Conservation (phyloP, 2,329 filamentous ascomycete species). For the Lecanicillium sp. region DNA sequence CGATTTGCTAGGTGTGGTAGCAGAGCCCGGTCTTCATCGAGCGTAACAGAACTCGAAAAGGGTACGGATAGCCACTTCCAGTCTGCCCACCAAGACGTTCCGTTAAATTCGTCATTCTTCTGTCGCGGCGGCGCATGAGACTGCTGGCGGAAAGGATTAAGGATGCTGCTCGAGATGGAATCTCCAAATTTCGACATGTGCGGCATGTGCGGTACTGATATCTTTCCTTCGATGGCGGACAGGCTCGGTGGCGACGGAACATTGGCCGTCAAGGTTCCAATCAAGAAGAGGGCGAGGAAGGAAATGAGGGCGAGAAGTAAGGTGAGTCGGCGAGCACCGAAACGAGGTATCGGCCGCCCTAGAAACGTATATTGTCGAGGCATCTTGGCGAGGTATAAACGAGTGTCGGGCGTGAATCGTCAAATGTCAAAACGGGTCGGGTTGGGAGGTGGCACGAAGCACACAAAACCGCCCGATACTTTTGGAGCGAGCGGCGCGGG, state of each 20-base stretch:
- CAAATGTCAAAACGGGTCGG: too few relatives aligned
- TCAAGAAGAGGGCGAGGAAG: constrained; percentile 45
- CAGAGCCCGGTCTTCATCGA: constrained; percentile 77
- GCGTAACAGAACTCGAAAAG: constrained; percentile 72
- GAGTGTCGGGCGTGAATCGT: neutral
- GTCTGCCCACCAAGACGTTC: constrained; percentile 77
- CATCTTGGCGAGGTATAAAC: constrained; percentile 15
- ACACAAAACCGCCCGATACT: too few relatives aligned
- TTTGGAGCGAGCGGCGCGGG: too few relatives aligned
- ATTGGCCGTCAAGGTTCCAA: constrained; percentile 42
- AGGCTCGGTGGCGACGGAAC: constrained; percentile 41
- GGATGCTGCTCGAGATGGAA: constrained; percentile 38
- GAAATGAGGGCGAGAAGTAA: constrained; percentile 43
- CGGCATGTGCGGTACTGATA: constrained; percentile 34
- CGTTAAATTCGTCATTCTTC: constrained; percentile 70
- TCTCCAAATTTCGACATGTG: constrained; percentile 26
- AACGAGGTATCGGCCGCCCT: constrained; percentile 40
- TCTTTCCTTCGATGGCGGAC: constrained; percentile 41
- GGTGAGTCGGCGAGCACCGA: constrained; percentile 45
- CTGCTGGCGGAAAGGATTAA: constrained; percentile 61
- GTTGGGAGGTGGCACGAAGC: too few relatives aligned
- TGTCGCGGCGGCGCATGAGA: constrained; percentile 67
- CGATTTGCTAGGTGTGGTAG: constrained; percentile 68
- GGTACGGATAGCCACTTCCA: constrained; percentile 81
- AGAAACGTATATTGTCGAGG: constrained; percentile 27